These are phyloP conservation scores for Iris macrosiphon DNA, from an alignment of 106 monocot species.

Conservation along the genomic window DNA sequence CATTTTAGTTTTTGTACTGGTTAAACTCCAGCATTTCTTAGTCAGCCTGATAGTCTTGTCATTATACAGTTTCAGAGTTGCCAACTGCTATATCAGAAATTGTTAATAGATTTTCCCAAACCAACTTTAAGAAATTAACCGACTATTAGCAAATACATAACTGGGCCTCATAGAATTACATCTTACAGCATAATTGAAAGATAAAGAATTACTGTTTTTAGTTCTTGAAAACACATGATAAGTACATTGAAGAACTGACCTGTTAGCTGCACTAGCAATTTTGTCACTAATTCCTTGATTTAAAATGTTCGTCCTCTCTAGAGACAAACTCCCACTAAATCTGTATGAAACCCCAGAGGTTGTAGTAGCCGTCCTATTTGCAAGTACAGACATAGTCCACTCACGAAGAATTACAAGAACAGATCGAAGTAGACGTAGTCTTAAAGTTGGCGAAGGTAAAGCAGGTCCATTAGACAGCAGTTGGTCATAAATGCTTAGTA, in stretches of 20 bases:
- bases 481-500: conserved; percentile 75
- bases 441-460: conserved; percentile 53
- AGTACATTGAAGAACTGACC: conserved; percentile 25
- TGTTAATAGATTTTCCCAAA: too few species aligned
- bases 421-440: conserved; percentile 75
- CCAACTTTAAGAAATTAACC: too few species aligned
- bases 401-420: conserved; percentile 76
- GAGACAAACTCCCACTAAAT: conserved; percentile 25
- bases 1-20: too few species aligned
- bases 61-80: too few species aligned
- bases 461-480: conserved; percentile 67
- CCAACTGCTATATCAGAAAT: too few species aligned
- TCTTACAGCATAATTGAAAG: not conserved
- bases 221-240: not conserved
- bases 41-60: too few species aligned
- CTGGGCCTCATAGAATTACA: too few species aligned
- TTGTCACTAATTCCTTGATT: conserved; percentile 79
- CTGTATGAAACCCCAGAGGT: conserved; percentile 42
- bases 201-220: not conserved
- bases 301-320: conserved; percentile 26
- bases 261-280: conserved; percentile 77
- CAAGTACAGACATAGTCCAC: conserved; percentile 59
- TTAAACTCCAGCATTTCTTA: too few species aligned
- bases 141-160: too few species aligned
- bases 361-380: conserved; percentile 35